Conservation (phyloP, 495 filamentous ascomycete species). For the Xylaria castorea region DNA sequence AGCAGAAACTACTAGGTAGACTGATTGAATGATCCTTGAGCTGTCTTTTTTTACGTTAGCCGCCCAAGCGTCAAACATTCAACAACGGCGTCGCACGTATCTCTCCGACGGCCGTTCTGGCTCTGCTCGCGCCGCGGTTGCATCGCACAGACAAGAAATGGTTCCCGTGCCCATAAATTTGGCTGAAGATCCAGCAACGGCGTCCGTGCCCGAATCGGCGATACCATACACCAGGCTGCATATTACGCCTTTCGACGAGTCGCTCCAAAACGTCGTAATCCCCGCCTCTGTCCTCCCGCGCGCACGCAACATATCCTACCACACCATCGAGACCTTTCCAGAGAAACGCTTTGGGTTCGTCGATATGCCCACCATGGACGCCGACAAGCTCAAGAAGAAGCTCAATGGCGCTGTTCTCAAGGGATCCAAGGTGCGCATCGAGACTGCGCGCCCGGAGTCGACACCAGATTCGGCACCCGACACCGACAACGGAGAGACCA, state of each 20-base stretch:
- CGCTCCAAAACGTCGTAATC: conserved; percentile 71
- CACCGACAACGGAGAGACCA: conserved; percentile 46
- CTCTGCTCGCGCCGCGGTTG: background rate
- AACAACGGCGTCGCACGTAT: background rate
- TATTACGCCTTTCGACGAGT: conserved; percentile 80
- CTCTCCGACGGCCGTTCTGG: background rate
- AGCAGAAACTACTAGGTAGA: background rate
- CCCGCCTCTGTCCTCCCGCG: conserved; percentile 67
- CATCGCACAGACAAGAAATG: conserved; percentile 17
- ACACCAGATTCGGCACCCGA: conserved; percentile 45
- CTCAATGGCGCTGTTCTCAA: conserved; percentile 88
- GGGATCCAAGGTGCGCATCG: conserved; percentile 83
- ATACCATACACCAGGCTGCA: conserved; percentile 69
- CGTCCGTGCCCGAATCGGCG: conserved; percentile 18
- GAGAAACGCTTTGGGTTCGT: conserved; percentile 90
- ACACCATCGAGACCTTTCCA: conserved; percentile 81
- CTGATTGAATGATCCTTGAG: background rate
- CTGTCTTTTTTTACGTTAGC: conserved; percentile 19
- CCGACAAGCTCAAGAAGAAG: conserved; percentile 88
- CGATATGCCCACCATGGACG: conserved; percentile 78
- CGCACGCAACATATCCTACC: conserved; percentile 83
- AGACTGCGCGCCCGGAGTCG: conserved; percentile 69
- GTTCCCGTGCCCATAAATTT: conserved; percentile 12
- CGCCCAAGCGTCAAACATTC: background rate
- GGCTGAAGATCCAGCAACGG: conserved; percentile 21